phyloP scores from a whole-genome alignment of 2,329 filamentous ascomycete species.

The Fusarium concolor region DNA sequence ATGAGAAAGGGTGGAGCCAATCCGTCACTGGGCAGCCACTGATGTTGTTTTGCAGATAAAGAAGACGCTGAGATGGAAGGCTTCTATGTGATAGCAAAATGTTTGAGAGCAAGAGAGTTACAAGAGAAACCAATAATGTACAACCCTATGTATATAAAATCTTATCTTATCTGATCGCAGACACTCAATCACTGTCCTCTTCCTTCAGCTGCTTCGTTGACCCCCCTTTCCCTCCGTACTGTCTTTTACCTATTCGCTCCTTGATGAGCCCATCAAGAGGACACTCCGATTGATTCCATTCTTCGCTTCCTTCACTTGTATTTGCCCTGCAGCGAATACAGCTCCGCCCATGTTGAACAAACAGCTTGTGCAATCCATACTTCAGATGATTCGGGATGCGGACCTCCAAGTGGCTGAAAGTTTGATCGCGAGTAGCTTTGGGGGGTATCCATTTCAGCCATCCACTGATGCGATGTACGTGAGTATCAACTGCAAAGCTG shows the following conservation, averaged over 20 bases:
- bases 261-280: conserved; percentile 44
- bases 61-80: too few relatives aligned
- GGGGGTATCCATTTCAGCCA: conserved; percentile 47
- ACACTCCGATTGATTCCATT: conserved; percentile 40
- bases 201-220: conserved; percentile 36
- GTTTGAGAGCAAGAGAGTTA: background rate
- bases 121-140: background rate
- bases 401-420: conserved; percentile 46
- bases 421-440: conserved; percentile 44
- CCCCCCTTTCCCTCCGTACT: conserved; percentile 28
- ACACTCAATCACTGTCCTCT: conserved; percentile 31
- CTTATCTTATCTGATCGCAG: background rate
- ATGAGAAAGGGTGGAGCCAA: conserved; percentile 38
- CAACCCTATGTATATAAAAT: background rate
- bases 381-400: conserved; percentile 44
- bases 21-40: conserved; percentile 23
- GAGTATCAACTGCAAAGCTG: conserved; percentile 47
- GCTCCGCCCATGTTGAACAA: conserved; percentile 44
- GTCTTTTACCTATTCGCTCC: conserved; percentile 42
- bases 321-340: conserved; percentile 45
- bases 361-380: conserved; percentile 45
- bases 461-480: conserved; percentile 44
- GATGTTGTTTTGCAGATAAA: background rate
- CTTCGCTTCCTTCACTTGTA: conserved; percentile 46
- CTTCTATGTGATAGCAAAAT: too few relatives aligned